Conservation (phyloP, 768 basidiomycete genomes). For the Lentinula sp. region DNA sequence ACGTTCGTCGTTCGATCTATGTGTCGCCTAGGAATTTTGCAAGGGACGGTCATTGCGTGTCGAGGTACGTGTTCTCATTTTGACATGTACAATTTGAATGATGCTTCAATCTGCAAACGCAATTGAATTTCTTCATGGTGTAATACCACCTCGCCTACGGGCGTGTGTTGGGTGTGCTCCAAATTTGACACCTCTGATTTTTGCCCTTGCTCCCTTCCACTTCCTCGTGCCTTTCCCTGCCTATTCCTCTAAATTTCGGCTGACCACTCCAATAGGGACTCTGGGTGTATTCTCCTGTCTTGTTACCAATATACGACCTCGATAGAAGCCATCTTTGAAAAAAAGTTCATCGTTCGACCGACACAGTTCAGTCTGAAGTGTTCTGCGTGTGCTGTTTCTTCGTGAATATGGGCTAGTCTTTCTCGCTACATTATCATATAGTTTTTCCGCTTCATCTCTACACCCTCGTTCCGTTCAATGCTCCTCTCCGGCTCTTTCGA, state of each 20-base stretch:
- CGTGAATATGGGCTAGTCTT: too few species aligned
- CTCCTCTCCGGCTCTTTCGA: neutral
- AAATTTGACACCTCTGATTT: slow-evolving; percentile 58
- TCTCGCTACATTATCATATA: too few species aligned
- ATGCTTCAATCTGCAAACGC: slow-evolving; percentile 42
- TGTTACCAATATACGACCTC: neutral
- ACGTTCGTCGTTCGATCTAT: slow-evolving; percentile 44
- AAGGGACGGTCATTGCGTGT: neutral
- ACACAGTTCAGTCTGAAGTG: too few species aligned
- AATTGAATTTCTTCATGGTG: slow-evolving; percentile 93
- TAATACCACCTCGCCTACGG: slow-evolving; percentile 42
- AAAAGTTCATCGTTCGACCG: too few species aligned
- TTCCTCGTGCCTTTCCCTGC: neutral
- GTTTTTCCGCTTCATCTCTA: neutral
- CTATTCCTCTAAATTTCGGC: neutral
- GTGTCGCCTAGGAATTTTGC: neutral
- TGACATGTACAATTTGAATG: slow-evolving; percentile 25
- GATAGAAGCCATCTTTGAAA: too few species aligned
- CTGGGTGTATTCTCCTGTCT: neutral
- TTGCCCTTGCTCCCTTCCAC: neutral
- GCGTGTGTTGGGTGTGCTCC: slow-evolving; percentile 57
- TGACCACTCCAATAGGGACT: neutral
- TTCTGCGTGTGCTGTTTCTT: too few species aligned
- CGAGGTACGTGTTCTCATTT: slow-evolving; percentile 8
- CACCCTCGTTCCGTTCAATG: neutral